phyloP scores from a whole-genome alignment of 495 filamentous ascomycete genomes.

The Lentithecium fluviatile region DNA sequence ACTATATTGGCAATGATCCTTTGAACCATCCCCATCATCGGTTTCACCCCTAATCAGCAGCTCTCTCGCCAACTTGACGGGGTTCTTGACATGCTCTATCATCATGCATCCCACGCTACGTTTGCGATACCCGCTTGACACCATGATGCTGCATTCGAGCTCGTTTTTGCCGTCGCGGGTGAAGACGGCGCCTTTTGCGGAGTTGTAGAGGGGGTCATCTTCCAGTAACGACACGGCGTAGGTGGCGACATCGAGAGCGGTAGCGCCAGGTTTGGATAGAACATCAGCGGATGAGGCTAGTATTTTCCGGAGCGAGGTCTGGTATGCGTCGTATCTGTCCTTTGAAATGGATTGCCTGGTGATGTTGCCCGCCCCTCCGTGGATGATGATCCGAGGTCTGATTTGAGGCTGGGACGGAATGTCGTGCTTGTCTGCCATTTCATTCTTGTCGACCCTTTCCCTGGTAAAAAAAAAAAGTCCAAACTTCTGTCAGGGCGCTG shows the following conservation, averaged over 20 bases:
- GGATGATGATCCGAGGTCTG: constrained; percentile 77
- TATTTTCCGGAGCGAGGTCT: constrained; percentile 61
- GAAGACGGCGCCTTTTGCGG: constrained; percentile 82
- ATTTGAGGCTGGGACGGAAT: constrained; percentile 24
- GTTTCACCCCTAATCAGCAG: constrained; percentile 63
- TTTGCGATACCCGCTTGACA: constrained; percentile 69
- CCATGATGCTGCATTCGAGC: constrained; percentile 90
- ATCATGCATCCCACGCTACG: constrained; percentile 74
- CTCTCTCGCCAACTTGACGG: constrained; percentile 70
- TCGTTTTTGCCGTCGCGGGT: constrained; percentile 79
- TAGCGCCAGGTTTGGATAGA: constrained; percentile 43
- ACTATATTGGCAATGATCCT: constrained; percentile 68
- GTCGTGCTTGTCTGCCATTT: neutral
- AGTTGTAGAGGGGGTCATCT: constrained; percentile 81
- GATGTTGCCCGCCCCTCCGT: constrained; percentile 85
- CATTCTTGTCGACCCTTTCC: too few species aligned
- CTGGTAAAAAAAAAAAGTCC: too few species aligned
- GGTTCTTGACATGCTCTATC: constrained; percentile 70
- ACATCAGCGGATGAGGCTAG: constrained; percentile 49
- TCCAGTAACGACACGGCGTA: constrained; percentile 76
- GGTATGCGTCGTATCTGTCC: constrained; percentile 58
- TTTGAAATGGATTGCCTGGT: constrained; percentile 64
- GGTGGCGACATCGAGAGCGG: constrained; percentile 70
- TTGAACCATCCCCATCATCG: constrained; percentile 45
- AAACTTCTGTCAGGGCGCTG: too few species aligned